Conservation (phyloP, 768 basidiomycete species). For the Tephrocybe sp. region DNA sequence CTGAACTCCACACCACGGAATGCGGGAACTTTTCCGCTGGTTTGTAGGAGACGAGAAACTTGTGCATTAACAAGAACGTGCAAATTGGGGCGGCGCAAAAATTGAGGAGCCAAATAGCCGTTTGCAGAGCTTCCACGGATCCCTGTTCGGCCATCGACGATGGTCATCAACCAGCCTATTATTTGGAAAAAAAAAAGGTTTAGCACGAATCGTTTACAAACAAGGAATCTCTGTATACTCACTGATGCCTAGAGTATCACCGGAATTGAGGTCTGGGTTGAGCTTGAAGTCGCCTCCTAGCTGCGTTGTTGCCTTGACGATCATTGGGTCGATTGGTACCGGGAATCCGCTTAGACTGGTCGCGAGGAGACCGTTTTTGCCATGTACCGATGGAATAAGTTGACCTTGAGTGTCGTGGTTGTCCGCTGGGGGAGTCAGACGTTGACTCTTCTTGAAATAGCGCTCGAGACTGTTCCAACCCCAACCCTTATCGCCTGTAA, state of each 20-base stretch:
- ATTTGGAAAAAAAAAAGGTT: background rate
- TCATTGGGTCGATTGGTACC: conserved; percentile 19
- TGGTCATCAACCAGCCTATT: conserved; percentile 21
- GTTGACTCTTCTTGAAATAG: conserved; percentile 28
- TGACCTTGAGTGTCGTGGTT: conserved; percentile 26
- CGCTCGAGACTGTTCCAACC: conserved; percentile 27
- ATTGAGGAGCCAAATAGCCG: conserved; percentile 21
- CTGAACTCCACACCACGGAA: conserved; percentile 20
- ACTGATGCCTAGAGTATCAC: conserved; percentile 19
- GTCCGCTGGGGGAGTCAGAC: conserved; percentile 18
- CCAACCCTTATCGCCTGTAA: conserved; percentile 31
- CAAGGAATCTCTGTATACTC: background rate
- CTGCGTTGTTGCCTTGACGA: conserved; percentile 24
- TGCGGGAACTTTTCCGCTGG: conserved; percentile 2
- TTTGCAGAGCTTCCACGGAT: conserved; percentile 23
- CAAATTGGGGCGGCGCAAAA: conserved; percentile 21
- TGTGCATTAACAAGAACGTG: conserved; percentile 22
- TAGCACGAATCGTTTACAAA: background rate
- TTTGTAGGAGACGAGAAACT: conserved; percentile 25
- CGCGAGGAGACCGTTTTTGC: conserved; percentile 19
- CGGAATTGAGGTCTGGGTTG: conserved; percentile 20
- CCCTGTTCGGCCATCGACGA: conserved; percentile 15
- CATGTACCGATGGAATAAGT: conserved; percentile 26
- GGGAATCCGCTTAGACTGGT: conserved; percentile 24
- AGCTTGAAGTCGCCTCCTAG: conserved; percentile 19